These are phyloP conservation scores for Heteromeles arbutifolia DNA, from an alignment of 306 rosid genomes.

Conservation along the genomic window DNA sequence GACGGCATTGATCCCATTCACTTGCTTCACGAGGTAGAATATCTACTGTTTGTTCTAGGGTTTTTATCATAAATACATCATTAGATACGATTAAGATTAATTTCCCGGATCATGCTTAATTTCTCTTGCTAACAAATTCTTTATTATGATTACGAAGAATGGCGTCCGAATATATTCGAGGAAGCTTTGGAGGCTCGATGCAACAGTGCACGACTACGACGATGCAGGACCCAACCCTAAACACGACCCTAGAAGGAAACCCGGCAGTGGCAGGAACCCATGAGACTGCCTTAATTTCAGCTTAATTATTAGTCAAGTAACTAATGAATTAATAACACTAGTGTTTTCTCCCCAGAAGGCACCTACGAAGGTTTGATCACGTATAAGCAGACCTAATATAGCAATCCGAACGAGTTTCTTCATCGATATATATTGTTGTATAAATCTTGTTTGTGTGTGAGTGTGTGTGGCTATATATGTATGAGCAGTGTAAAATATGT, in stretches of 20 bases:
- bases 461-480: slow-evolving; percentile 13
- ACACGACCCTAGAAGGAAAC: slow-evolving; percentile 49
- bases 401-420: slow-evolving; percentile 23
- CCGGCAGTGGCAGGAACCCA: slow-evolving; percentile 49
- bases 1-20: slow-evolving; percentile 29
- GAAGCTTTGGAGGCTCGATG: slow-evolving; percentile 33
- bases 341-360: no score
- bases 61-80: neutral
- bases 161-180: slow-evolving; percentile 30
- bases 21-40: slow-evolving; percentile 43
- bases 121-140: neutral
- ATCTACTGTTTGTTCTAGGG: neutral
- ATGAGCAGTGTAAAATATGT: slow-evolving; percentile 19
- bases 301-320: no score
- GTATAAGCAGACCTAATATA: slow-evolving; percentile 29
- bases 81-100: neutral
- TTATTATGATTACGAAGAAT: slow-evolving; percentile 30
- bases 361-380: slow-evolving; percentile 28
- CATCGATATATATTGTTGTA: slow-evolving; percentile 2
- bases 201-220: slow-evolving; percentile 56
- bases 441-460: neutral
- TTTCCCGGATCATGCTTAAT: neutral
- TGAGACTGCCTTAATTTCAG: slow-evolving; percentile 16
- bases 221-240: slow-evolving; percentile 50
- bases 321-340: no score